Base-by-base conservation (phyloP, 2,329 filamentous ascomycete species). In the Ascochyta pisi region DNA sequence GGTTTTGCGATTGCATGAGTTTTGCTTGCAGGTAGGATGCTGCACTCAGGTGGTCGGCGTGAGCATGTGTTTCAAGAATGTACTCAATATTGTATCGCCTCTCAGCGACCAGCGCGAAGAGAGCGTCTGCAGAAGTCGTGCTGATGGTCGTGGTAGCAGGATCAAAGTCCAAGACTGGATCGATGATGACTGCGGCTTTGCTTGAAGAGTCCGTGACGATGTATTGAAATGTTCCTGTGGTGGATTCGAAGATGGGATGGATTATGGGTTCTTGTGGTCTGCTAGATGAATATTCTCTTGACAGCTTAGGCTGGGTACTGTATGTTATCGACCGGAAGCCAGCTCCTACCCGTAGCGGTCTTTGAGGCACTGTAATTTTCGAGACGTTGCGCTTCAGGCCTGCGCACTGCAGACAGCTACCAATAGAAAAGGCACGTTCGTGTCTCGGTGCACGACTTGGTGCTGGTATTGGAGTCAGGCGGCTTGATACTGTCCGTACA, bases 31-130 rank as follows among this genome's bases (percentile, higher is more conserved):
- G 77, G 64, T 88, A 89, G 4, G 78, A 77, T 0, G 85, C 78
- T 0, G 86, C 82, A 0, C 84, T 88, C 0, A 88, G 59, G 56
- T 88, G 85, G 51, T 88, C 84, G 3, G 84, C 84, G 57, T 87
- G 83, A 0, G 78, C 81, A 65, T 89, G 86, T 0, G 86, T 89
- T 61, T 89, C 86, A 3, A 89, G 77, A 16, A 89, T 84, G 37
- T 70, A 74, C 0, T 77, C 73, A 9, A 88, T 65, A 0, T 58
- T 77, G 64, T 86, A 87, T 1, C 73, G 73, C 1, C 82, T 69
- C 1, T 79, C 63, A 4, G 66, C 60, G 6, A 85, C 67, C 0
- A 82, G 23, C 0, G 74, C 60, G 0, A 89, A 73, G 0, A 89
- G 60, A 0, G 56, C 40, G 54, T 89, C 84, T 2, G 86, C 86